phyloP scores from a whole-genome alignment of 257 asterid genomes.

The Solanum gandarillasii region DNA sequence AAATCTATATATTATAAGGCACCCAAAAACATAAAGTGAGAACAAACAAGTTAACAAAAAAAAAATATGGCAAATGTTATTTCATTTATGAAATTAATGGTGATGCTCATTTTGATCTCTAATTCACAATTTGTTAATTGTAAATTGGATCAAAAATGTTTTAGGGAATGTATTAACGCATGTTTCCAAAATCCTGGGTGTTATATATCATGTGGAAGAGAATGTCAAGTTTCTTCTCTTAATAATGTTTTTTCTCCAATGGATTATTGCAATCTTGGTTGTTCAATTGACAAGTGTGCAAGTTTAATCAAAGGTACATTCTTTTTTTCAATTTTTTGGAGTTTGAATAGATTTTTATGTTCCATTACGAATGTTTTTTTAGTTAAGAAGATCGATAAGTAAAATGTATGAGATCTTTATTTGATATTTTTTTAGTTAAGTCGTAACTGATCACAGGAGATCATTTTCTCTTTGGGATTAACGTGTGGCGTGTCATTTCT shows the following conservation, averaged over 20 bases:
- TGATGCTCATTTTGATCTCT: background rate
- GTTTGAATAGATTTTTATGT: background rate
- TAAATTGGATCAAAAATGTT: background rate
- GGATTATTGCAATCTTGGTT: background rate
- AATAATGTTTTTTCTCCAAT: background rate
- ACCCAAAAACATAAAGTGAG: background rate
- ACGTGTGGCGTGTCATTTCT: background rate
- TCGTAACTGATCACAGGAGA: background rate
- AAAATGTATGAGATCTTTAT: too few species aligned
- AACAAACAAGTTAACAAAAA: background rate
- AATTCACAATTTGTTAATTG: background rate
- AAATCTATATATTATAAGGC: background rate
- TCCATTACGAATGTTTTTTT: too few species aligned
- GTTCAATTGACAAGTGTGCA: background rate
- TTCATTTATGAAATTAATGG: background rate
- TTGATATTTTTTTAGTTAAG: background rate
- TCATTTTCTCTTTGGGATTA: background rate
- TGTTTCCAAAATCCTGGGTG: background rate
- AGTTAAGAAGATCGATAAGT: too few species aligned
- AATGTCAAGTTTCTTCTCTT: background rate
- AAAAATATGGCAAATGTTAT: background rate
- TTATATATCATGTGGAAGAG: background rate
- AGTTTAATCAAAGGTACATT: background rate
- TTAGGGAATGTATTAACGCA: background rate
- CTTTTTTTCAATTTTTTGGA: background rate